Conservation (phyloP, 768 basidiomycete genomes). For the Dioszegia hungarica region DNA sequence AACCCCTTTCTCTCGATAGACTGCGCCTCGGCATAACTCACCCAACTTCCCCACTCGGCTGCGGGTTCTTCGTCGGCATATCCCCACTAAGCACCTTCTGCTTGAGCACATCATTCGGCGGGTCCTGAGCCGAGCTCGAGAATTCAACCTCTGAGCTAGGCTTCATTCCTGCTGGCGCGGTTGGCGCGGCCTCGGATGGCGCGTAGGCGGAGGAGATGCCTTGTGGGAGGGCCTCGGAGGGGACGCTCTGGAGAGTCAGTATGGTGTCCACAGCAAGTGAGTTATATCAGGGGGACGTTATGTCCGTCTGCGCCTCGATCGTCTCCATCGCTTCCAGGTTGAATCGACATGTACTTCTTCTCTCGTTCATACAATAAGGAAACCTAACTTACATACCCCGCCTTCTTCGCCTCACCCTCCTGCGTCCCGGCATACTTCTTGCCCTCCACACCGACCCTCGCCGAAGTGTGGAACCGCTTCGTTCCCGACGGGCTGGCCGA, state of each 20-base stretch:
- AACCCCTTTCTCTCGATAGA: no score
- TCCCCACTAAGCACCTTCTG: constrained; percentile 34
- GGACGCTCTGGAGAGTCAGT: constrained; percentile 15
- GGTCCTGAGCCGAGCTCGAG: constrained; percentile 36
- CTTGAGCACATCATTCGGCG: constrained; percentile 34
- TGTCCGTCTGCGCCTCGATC: no score
- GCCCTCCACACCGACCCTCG: constrained; percentile 8
- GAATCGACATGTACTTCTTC: no score
- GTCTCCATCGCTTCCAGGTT: no score
- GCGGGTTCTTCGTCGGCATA: constrained; percentile 37
- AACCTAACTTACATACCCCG: constrained; percentile 31
- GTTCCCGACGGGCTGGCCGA: constrained; percentile 3
- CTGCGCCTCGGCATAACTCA: constrained; percentile 22
- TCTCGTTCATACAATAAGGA: not conserved
- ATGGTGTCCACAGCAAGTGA: not conserved
- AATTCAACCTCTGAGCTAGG: constrained; percentile 27
- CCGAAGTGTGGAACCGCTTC: constrained; percentile 17
- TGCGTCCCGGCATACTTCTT: constrained; percentile 12
- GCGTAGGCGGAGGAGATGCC: constrained; percentile 25
- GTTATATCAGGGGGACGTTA: no score
- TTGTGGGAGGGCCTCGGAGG: constrained; percentile 30
- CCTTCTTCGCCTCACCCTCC: constrained; percentile 14
- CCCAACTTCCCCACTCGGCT: constrained; percentile 35
- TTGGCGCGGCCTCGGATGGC: constrained; percentile 12
- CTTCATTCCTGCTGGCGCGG: constrained; percentile 15